Evolutionary conservation across 139 green algal species (phyloP).

Genomic region (Chlorella sp.): DNA sequence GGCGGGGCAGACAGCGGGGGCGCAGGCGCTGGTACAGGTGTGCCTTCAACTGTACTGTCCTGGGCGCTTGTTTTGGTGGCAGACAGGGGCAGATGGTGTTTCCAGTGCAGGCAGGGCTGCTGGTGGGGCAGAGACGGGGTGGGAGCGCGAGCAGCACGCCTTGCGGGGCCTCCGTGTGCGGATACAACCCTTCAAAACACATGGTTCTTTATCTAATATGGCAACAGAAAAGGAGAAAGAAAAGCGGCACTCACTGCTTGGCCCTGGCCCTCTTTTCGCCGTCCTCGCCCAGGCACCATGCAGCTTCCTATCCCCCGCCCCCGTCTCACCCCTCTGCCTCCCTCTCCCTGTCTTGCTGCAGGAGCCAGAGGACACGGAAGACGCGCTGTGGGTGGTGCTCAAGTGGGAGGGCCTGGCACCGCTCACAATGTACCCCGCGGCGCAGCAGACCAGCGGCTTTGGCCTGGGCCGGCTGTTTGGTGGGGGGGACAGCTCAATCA

Average conservation of each 20-base stretch:
- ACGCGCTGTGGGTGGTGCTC: slow-evolving; percentile 80
- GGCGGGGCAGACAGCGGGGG: slow-evolving; percentile 53
- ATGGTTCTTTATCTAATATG: too few relatives aligned
- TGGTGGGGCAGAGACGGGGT: not conserved
- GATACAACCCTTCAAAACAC: too few relatives aligned
- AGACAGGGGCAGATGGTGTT: not conserved
- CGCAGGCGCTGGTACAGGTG: not conserved
- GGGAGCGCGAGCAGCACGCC: too few relatives aligned
- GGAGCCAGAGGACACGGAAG: not conserved
- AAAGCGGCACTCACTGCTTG: too few relatives aligned
- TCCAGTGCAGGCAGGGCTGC: not conserved
- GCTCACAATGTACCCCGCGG: slow-evolving; percentile 63
- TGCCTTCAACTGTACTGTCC: not conserved
- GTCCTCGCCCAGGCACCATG: not conserved
- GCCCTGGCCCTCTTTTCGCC: too few relatives aligned
- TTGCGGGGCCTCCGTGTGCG: too few relatives aligned
- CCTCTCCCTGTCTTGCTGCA: not conserved
- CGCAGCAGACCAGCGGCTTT: slow-evolving; percentile 48
- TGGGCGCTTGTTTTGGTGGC: not conserved
- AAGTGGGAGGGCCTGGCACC: slow-evolving; percentile 74
- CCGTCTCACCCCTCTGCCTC: not conserved
- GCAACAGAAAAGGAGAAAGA: too few relatives aligned
- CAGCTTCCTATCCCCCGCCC: not conserved
- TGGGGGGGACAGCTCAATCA: slow-evolving; percentile 13
- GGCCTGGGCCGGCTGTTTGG: slow-evolving; percentile 50